Evolutionary conservation across 139 green algal genomes (phyloP), one percentile per base, ranked within the genome.

Genomic region (Asterochloris sp.): DNA sequence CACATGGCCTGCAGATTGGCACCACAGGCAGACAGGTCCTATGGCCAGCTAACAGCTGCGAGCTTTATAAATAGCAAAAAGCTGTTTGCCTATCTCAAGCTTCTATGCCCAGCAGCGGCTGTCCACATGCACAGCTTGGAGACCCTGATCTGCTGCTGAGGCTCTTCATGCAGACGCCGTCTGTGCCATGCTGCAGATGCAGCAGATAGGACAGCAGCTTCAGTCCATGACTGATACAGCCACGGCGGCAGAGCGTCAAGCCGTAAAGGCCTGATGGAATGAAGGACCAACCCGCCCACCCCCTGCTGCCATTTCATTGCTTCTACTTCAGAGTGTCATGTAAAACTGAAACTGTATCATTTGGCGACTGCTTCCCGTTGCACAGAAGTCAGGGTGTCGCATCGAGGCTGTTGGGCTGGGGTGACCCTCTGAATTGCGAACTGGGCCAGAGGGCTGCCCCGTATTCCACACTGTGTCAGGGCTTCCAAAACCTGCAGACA

Each of bases 401-500:
- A n/a, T 11, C 76, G 54, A 80, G 76, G 76, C 12, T 60, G 23
- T 24, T 61, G 67, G 21, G 60, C 60, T 60, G 76, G 60, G n/a
- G 76, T n/a, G 12, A 69, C 60, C 67, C 60, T n/a, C 24, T 69
- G 76, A 14, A 80, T 24, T 23, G 76, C 76, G 4, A 68, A 47
- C 76, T 69, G 67, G 24, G 76, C 76, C 38, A 69, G 68, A 23
- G 60, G 23, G 67, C 60, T 80, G 76, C 23, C 54, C 24, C 68
- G 76, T 15, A 80, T 24, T 54, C 76, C 68, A 17, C 68, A 62
- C 60, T 80, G 76, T 28, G 60, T 28, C 29, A 80, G 76, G 21
- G 76, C 76, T 69, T 80, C 76, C 60, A 80, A 69, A 13, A 80
- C 76, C 76, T 80, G 24, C 60, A 80, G 21, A 71, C 66, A 24